Evolutionary conservation across 495 filamentous ascomycete genomes (phyloP).

Genomic region (Trichocladium uniseriatum): DNA sequence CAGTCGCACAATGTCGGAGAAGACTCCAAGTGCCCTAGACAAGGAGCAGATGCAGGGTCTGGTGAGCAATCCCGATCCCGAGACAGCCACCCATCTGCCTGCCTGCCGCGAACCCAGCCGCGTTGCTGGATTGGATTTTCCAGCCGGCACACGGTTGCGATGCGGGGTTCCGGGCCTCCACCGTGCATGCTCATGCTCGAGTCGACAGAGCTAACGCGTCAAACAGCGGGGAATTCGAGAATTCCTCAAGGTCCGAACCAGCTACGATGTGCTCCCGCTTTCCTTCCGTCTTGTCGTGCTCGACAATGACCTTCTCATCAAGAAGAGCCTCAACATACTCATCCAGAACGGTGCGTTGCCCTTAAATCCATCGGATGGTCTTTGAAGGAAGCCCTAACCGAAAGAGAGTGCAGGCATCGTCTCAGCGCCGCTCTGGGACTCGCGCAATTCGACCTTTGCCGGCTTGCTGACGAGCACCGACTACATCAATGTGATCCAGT

Average conservation of each 20-base stretch:
- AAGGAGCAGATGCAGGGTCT: constrained; percentile 87
- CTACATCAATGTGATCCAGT: constrained; percentile 98
- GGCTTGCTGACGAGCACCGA: constrained; percentile 92
- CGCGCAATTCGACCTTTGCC: constrained; percentile 84
- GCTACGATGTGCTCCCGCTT: constrained; percentile 97
- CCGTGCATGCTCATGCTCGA: not conserved
- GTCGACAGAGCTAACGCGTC: constrained; percentile 10
- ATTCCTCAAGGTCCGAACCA: constrained; percentile 92
- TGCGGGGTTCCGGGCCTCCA: constrained; percentile 22
- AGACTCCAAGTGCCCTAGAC: constrained; percentile 66
- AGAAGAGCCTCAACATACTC: constrained; percentile 91
- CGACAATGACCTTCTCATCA: constrained; percentile 88
- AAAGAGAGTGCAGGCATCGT: constrained; percentile 65
- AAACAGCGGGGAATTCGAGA: constrained; percentile 77
- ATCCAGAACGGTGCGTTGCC: constrained; percentile 79
- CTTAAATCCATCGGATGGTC: not conserved
- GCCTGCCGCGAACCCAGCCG: not conserved
- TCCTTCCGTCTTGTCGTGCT: constrained; percentile 94
- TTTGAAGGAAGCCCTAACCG: constrained; percentile 5
- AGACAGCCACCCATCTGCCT: constrained; percentile 18
- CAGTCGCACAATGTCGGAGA: constrained; percentile 42
- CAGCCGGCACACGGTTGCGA: constrained; percentile 7
- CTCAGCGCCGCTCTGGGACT: constrained; percentile 96
- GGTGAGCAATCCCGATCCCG: constrained; percentile 48
- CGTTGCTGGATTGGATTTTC: not conserved